Conservation (phyloP, 345 rosid species). For the Camelina sativa region DNA sequence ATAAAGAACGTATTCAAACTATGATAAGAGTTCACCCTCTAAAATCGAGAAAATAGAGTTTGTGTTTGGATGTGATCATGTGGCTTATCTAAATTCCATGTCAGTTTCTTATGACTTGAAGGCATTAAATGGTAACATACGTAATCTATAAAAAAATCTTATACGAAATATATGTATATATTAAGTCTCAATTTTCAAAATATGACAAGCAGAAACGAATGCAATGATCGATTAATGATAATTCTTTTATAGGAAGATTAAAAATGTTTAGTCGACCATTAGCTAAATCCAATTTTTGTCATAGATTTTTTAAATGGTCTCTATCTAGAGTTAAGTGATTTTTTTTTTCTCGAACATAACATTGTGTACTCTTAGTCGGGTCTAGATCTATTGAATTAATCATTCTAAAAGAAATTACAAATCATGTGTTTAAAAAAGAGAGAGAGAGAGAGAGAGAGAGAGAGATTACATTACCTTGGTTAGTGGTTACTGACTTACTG, state of each 20-base stretch:
- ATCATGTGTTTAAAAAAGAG: background rate
- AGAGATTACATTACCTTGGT: conserved; percentile 33
- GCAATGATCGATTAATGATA: no score
- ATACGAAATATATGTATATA: no score
- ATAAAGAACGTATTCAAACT: no score
- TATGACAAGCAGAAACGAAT: no score
- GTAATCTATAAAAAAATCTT: no score
- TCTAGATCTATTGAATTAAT: background rate
- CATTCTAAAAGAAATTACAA: background rate
- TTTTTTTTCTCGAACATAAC: background rate
- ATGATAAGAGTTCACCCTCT: no score
- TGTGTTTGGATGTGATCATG: no score
- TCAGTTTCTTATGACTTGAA: no score
- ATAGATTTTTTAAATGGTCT: background rate
- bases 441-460: background rate
- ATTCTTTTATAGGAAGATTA: background rate
- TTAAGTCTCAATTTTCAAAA: no score
- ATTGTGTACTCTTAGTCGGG: background rate
- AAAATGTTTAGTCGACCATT: background rate
- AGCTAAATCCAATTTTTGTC: background rate
- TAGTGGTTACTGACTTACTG: conserved; percentile 2
- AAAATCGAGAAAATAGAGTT: no score
- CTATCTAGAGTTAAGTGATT: background rate
- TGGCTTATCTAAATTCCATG: no score
- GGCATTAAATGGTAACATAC: no score